Evolutionary conservation across 163 green algal genomes (phyloP), one percentile per base, ranked within the genome.

Genomic region (Volvox carteri): DNA sequence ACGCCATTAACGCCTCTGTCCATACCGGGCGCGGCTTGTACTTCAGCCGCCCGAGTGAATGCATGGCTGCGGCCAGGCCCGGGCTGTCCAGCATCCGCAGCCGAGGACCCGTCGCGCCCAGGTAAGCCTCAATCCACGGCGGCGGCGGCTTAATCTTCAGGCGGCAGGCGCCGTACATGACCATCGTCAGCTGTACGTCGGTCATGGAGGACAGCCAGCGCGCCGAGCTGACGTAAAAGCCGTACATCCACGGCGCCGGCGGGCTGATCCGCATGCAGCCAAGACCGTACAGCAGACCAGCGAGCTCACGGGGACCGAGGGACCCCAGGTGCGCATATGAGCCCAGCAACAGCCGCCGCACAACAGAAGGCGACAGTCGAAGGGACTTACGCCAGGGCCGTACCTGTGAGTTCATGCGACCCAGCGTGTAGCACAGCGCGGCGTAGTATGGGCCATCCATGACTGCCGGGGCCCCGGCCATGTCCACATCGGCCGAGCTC

Each of bases 131-230:
- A 0, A 89, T 46, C 84, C 84, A 89, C 12, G 39, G 54, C 39
- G 72, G 28, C 84, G 84, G 84, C 72, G 84, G 84, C n/a, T 77
- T 76, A n/a, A n/a, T 25, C 9, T 18, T 14, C 28, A 84, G n/a
- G 41, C 84, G 84, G 72, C 54, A 76, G 9, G 72, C 84, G 41
- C 72, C 84, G 72, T 89, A 84, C 54, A 89, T 35, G 7, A 84
- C 5, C 72, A 84, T 84, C n/a, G 72, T 84, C 11, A 89, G 54
- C 54, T 89, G 52, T 4, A 37, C 50, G 54, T 77, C 50, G 5
- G 56, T 42, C 84, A 84, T 90, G 41, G 33, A 5, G 9, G 58
- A 14, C 44, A 90, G 74, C 4, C 8, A 23, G 5, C 74, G 85
- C 4, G 14, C 67, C 6, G 85, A 90, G 14, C 16, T 33, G 5